Evolutionary conservation across 371 early-diverging fungal genomes (phyloP), one percentile per base, ranked within the genome.

Genomic region (Mortierella sp.): DNA sequence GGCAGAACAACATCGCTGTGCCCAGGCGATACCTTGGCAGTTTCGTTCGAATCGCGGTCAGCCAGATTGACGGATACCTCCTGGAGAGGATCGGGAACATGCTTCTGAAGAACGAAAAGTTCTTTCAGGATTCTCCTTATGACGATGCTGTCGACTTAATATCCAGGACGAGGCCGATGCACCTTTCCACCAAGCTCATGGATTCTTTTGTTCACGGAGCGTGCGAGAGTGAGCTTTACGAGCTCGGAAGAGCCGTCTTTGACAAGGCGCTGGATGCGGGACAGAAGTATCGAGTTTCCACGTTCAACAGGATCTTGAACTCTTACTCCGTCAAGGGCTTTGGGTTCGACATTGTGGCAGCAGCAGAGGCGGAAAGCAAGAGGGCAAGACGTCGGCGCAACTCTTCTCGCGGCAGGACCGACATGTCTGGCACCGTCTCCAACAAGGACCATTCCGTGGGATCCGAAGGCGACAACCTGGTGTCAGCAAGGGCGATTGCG

Each of bases 321-420:
- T 76, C 79, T 5, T 75, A 71, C 34, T 86, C 86, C 5, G 74
- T 81, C 70, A 82, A 82, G 69, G 82, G 70, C 11, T 79, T 86
- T 75, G 86, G 86, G 61, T 82, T 82, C 64, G 86, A 82, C 37
- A 55, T 81, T 21, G 74, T 81, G 21, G 43, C 48, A 1, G 79
- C 82, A 3, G 77, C 76, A 28, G 51, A 48, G 16, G 37, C 61
- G 0, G 37, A 28, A 24, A 72, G 46, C 64, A 51, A 69, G 69
- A 40, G 31, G n/a, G n/a, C 40, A 19, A 48, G 48, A 31, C 53
- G 67, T 34, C 72, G 50, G 37, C 50, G 46, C 24, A 37, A 34
- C 37, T 67, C 67, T 21, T 67, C 48, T 21, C 28, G 64, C 26
- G 31, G 50, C 59, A 46, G 24, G 50, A 21, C 3, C 48, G 44